These are phyloP conservation scores for Periconia digitata DNA, from an alignment of 2,329 filamentous ascomycete genomes.

Conservation along the genomic window DNA sequence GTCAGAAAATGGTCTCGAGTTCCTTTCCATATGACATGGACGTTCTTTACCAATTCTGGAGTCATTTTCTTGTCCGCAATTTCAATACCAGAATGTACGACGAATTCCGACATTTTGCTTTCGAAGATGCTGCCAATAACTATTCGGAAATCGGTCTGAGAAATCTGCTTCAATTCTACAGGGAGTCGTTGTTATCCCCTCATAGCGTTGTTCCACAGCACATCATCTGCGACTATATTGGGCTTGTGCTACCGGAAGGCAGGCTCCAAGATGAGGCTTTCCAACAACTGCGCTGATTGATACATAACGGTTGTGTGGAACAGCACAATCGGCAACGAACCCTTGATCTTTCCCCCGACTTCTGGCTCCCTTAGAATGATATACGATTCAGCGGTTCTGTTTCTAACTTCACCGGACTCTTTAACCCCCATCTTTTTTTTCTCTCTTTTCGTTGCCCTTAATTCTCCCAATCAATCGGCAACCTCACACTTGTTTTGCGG, in stretches of 20 bases:
- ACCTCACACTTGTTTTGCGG: constrained; percentile 2
- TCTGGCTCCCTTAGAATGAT: constrained; percentile 54
- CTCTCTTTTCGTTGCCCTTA: constrained; percentile 23
- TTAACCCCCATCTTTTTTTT: background rate
- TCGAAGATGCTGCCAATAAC: constrained; percentile 61
- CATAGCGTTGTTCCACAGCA: constrained; percentile 54
- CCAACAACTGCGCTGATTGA: constrained; percentile 54
- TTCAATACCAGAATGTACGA: constrained; percentile 76
- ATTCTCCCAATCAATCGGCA: constrained; percentile 17
- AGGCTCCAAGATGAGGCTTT: constrained; percentile 50
- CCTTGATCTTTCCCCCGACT: constrained; percentile 51
- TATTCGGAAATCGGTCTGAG: constrained; percentile 59
- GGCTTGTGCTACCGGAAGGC: constrained; percentile 55
- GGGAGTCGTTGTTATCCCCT: constrained; percentile 55
- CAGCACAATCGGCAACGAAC: constrained; percentile 61
- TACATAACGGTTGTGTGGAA: constrained; percentile 57
- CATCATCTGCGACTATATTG: constrained; percentile 58
- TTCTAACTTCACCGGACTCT: background rate
- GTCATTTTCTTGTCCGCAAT: constrained; percentile 69
- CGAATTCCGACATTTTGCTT: constrained; percentile 69
- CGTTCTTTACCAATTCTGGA: constrained; percentile 74
- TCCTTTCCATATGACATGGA: constrained; percentile 61
- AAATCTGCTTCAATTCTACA: constrained; percentile 67
- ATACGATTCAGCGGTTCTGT: background rate
- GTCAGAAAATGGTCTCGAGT: constrained; percentile 46